Percentiles rank a stretch among this genome's conserved stretches.
Evolutionary conservation across 345 rosid species (phyloP).

Genomic region (Euphorbia lathyris): DNA sequence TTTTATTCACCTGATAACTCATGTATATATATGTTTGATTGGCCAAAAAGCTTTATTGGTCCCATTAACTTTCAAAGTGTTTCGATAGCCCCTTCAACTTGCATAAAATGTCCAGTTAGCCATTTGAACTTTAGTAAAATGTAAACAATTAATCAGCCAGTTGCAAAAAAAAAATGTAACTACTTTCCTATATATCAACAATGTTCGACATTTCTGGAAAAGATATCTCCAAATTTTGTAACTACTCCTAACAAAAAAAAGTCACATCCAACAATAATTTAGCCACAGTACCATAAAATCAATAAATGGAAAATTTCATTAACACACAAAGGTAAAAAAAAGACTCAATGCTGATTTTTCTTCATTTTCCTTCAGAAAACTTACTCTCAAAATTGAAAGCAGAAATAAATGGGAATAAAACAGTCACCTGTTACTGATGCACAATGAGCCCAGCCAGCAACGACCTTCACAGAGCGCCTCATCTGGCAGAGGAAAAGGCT

Average conservation of each 20-base stretch:
- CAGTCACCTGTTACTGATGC: constrained; percentile 56
- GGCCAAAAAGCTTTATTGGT: no score
- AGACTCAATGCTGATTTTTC: not conserved
- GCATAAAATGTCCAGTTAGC: no score
- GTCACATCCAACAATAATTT: not conserved
- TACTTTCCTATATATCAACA: no score
- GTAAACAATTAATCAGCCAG: no score
- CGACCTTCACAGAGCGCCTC: constrained; percentile 59
- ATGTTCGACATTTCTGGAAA: no score
- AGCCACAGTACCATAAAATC: not conserved
- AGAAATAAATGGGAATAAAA: not conserved
- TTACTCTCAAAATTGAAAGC: not conserved
- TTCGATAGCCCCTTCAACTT: no score
- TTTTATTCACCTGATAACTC: no score
- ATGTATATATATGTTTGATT: no score
- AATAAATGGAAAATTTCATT: not conserved
- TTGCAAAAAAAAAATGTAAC: no score
- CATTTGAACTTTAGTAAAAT: no score
- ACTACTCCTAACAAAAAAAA: not conserved
- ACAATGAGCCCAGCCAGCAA: constrained; percentile 91
- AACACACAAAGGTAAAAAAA: not conserved
- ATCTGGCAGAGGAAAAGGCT: constrained; percentile 59
- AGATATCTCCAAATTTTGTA: not conserved
- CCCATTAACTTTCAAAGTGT: no score
- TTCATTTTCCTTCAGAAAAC: constrained; percentile 5